Percentiles rank a stretch among this genome's conserved stretches.
Evolutionary conservation across 2,329 filamentous ascomycete genomes (phyloP).

Genomic region (Allantophomopsis lycopodina): DNA sequence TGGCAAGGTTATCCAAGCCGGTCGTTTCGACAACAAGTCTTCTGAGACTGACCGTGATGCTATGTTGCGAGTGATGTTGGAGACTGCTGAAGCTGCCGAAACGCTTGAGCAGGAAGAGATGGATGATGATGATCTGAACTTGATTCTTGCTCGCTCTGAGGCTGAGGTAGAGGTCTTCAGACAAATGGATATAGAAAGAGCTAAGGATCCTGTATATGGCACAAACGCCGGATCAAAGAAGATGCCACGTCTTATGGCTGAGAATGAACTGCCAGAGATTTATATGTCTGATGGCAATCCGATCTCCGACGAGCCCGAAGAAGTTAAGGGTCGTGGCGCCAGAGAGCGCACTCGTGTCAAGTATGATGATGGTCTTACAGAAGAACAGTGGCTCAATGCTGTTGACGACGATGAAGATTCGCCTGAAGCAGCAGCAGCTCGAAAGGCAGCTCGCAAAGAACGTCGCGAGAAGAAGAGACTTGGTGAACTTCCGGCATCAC

Average conservation of each 20-base stretch:
- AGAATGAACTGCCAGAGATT: slow-evolving; percentile 84
- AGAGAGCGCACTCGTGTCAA: slow-evolving; percentile 88
- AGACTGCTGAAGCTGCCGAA: slow-evolving; percentile 62
- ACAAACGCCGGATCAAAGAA: slow-evolving; percentile 44
- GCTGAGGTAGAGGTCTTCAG: slow-evolving; percentile 69
- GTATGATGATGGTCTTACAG: slow-evolving; percentile 94
- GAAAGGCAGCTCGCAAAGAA: slow-evolving; percentile 76
- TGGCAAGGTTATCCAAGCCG: slow-evolving; percentile 97
- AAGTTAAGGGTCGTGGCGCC: slow-evolving; percentile 73
- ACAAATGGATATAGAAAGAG: slow-evolving; percentile 65
- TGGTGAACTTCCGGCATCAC: slow-evolving; percentile 48
- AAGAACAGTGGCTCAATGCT: slow-evolving; percentile 97
- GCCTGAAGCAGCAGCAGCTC: slow-evolving; percentile 81
- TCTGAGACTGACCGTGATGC: slow-evolving; percentile 97
- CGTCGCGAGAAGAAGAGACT: slow-evolving; percentile 54
- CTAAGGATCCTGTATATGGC: slow-evolving; percentile 56
- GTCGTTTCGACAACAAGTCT: slow-evolving; percentile 99
- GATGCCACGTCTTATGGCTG: slow-evolving; percentile 69
- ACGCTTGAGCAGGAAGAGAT: slow-evolving; percentile 80
- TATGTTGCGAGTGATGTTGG: slow-evolving; percentile 84
- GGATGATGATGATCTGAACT: slow-evolving; percentile 94
- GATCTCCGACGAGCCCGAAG: slow-evolving; percentile 65
- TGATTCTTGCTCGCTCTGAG: slow-evolving; percentile 83
- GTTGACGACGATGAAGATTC: slow-evolving; percentile 94
- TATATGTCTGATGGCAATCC: slow-evolving; percentile 81